Conservation (phyloP, 805 yeast genomes). For the Teunomyces tritomae region DNA sequence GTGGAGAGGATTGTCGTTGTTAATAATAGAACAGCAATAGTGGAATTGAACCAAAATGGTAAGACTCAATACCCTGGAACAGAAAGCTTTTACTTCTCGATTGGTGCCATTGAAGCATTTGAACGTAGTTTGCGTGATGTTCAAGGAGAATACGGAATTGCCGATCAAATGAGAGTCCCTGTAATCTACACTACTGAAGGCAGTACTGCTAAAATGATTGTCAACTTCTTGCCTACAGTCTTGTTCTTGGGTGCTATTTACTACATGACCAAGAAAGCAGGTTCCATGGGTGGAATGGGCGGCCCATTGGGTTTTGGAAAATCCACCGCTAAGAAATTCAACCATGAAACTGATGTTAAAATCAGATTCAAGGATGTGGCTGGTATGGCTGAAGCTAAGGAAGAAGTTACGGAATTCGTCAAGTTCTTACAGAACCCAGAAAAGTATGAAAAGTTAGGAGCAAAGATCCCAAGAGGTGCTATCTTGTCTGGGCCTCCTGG, state of each 20-base stretch:
- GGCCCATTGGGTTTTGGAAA: slow-evolving; percentile 85
- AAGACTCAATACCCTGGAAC: slow-evolving; percentile 42
- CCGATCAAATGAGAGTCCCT: slow-evolving; percentile 69
- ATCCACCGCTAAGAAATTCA: slow-evolving; percentile 86
- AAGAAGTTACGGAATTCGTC: slow-evolving; percentile 97
- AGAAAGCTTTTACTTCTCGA: slow-evolving; percentile 53
- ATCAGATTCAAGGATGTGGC: slow-evolving; percentile 93
- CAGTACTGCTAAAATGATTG: slow-evolving; percentile 56
- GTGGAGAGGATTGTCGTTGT: slow-evolving; percentile 74
- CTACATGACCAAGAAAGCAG: slow-evolving; percentile 72
- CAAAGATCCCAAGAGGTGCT: slow-evolving; percentile 98
- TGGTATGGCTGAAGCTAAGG: slow-evolving; percentile 95
- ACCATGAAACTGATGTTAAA: slow-evolving; percentile 87
- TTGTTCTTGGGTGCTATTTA: slow-evolving; percentile 84
- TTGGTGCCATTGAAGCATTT: slow-evolving; percentile 87
- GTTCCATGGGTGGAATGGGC: slow-evolving; percentile 70
- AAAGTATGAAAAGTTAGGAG: slow-evolving; percentile 90
- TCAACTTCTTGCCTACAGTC: slow-evolving; percentile 85
- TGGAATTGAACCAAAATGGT: slow-evolving; percentile 64
- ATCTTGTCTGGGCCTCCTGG: slow-evolving; percentile 98
- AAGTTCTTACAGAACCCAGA: slow-evolving; percentile 85
- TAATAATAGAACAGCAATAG: slow-evolving; percentile 72
- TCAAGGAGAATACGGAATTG: slow-evolving; percentile 65
- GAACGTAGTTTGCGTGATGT: slow-evolving; percentile 76
- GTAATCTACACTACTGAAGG: slow-evolving; percentile 76